Base-by-base conservation (phyloP, 768 basidiomycete species). In the Rhizopogon vesiculosus region DNA sequence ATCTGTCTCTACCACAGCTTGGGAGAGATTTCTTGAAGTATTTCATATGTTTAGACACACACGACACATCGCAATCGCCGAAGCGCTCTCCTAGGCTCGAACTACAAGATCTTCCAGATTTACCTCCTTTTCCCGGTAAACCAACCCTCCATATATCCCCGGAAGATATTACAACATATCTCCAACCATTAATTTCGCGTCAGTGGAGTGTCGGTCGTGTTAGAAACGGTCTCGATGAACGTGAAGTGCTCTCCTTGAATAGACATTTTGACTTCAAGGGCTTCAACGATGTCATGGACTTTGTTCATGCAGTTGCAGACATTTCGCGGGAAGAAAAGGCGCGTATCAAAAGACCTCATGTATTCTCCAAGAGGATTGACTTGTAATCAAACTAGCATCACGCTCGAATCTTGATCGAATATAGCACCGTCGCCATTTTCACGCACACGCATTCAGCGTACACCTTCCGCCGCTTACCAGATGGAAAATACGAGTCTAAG, bases 171-270 rank as follows among this genome's bases (percentile, higher is more conserved):
- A 62, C 68, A 25, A 51, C 54, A 18, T 76, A 64, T 41, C 55
- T 80, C 9, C 53, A 55, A 38, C 77, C 78, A 2, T 66, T 81
- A 7, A 66, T 74, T 58, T 61, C 59, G 31, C 66, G 56, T 45
- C 58, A 67, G 18, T 70, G 69, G 69, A 61, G 64, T 28, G 56
- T 70, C 13, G 56, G 51, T 38, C 60, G 15, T n/a, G 45, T 67
- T 2, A 54, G 52, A 7, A 41, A 43, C 5, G 58, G 13, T 33
- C 40, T 43, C 48, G 56, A 46, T 7, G 56, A 58, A 45, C 44
- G 42, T 13, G 59, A 64, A 44, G 60, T 62, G 39, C 53, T 67
- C 8, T 57, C 59, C 10, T 38, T 70, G 52, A 58, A 69, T 41
- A 70, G 70, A n/a, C 67, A 61, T 25, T 65, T 69, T 13, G 58